Evolutionary conservation across 768 basidiomycete genomes (phyloP).

Genomic region (Kwoniella botswanensis): DNA sequence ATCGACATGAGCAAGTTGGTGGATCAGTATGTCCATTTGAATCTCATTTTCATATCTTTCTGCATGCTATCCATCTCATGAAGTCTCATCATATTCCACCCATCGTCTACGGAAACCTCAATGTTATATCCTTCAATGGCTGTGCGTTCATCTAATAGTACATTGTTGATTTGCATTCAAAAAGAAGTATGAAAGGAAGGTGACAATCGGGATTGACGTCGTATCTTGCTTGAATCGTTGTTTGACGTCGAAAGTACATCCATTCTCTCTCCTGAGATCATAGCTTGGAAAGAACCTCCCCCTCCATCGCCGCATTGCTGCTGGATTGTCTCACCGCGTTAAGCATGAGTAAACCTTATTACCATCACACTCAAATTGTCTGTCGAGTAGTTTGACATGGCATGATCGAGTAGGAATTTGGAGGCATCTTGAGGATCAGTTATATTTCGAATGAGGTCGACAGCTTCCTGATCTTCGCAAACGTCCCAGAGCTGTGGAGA

Average conservation of each 20-base stretch:
- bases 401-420: slow-evolving; percentile 75
- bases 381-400: slow-evolving; percentile 83
- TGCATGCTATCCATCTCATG: neutral
- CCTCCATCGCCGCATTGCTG: neutral
- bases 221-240: too few species aligned
- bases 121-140: neutral
- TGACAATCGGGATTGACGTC: neutral
- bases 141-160: neutral
- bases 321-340: neutral
- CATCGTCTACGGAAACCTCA: neutral
- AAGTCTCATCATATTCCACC: too few species aligned
- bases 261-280: neutral
- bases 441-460: slow-evolving; percentile 72
- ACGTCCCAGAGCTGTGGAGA: slow-evolving; percentile 89
- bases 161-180: neutral
- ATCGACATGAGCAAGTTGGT: neutral
- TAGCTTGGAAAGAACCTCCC: neutral
- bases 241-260: too few species aligned
- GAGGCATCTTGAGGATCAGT: slow-evolving; percentile 84
- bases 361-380: slow-evolving; percentile 95
- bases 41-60: neutral
- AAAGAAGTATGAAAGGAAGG: neutral
- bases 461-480: slow-evolving; percentile 83
- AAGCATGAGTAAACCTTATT: slow-evolving; percentile 67
- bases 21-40: too few species aligned